Percentiles rank a stretch among this genome's conserved stretches.
phyloP scores from a whole-genome alignment of 805 yeast species.

The Suhomyces kilbournensis region DNA sequence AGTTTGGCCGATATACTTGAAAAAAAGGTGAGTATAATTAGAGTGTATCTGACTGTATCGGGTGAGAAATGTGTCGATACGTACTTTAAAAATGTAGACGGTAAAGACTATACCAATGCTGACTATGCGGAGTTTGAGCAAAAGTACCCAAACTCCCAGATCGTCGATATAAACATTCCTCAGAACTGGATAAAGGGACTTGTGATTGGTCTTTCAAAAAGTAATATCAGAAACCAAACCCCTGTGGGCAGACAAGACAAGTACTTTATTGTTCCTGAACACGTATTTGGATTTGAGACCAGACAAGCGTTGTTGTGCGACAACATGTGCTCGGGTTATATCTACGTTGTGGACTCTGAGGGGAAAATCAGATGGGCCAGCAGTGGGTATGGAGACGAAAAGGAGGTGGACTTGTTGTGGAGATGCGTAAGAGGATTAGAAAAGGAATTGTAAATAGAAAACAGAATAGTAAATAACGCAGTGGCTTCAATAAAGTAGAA shows the following conservation, averaged over 20 bases:
- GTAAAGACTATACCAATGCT: constrained; percentile 36
- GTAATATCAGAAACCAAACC: constrained; percentile 41
- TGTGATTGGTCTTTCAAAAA: constrained; percentile 46
- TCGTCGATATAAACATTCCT: constrained; percentile 73
- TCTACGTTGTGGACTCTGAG: constrained; percentile 70
- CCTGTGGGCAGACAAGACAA: constrained; percentile 51
- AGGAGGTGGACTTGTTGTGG: constrained; percentile 65
- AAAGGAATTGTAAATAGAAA: constrained; percentile 39
- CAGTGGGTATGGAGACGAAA: constrained; percentile 72
- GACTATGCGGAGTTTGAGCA: constrained; percentile 41
- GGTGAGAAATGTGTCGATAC: constrained; percentile 67
- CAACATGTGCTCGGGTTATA: constrained; percentile 79
- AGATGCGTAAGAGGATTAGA: constrained; percentile 59
- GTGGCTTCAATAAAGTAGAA: too few relatives aligned
- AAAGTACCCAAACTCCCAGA: constrained; percentile 55
- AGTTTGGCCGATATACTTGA: constrained; percentile 36
- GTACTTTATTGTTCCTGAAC: constrained; percentile 64
- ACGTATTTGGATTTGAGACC: constrained; percentile 52
- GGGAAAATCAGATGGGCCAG: constrained; percentile 89
- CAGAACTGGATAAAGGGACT: constrained; percentile 70
- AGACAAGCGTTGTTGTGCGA: constrained; percentile 62
- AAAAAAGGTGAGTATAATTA: constrained; percentile 58
- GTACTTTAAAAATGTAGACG: constrained; percentile 49
- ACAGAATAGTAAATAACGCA: too few relatives aligned
- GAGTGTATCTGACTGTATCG: constrained; percentile 62